Evolutionary conservation across 1,284 basidiomycete species (phyloP), one percentile per base, ranked within the genome.

Genomic region (Trichosporon ovoides): DNA sequence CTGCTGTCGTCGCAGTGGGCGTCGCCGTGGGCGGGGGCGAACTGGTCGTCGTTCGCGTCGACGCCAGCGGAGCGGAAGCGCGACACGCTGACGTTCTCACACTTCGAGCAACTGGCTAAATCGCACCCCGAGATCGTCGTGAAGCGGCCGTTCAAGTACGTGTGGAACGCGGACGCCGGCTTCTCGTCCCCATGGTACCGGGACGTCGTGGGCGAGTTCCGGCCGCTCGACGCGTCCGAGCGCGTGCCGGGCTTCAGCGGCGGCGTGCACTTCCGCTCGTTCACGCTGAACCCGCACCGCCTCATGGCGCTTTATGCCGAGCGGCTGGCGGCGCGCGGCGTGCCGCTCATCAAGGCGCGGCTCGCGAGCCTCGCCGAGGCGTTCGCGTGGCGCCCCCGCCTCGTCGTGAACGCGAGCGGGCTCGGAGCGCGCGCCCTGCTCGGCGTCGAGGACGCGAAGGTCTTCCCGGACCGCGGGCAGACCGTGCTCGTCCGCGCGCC

Each of bases 401-500:
- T 81, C 7, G 70, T 81, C 9, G 72, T 82, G 50, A 81, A 82
- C 56, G 79, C 79, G 1, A 79, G 78, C 0, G 81, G 79, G 4
- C 62, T 71, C 2, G 88, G 88, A 12, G 84, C 89, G 11, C 80
- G 84, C 12, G 83, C 83, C 16, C 79, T 94, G 12, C 83, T 88
- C n/a, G 91, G 89, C 4, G 85, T 94, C 3, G 84, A 89, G 63
- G 88, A 91, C 70, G 79, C 80, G 54, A 76, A 78, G 16, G 81
- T 92, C 20, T 85, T 84, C 70, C 91, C 92, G 0, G 83, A 92
- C 54, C 82, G 90, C 40, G 93, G 93, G 0, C 93, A 96, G 76
- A 93, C 89, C 0, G 84, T 92, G 10, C 77, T 91, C 24, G 79
- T 91, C 13, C 77, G 83, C 55, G 87, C 89, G 0, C 90, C 91